phyloP scores from a whole-genome alignment of 108 stramenopile species.

The Skeletonema tropicum region DNA sequence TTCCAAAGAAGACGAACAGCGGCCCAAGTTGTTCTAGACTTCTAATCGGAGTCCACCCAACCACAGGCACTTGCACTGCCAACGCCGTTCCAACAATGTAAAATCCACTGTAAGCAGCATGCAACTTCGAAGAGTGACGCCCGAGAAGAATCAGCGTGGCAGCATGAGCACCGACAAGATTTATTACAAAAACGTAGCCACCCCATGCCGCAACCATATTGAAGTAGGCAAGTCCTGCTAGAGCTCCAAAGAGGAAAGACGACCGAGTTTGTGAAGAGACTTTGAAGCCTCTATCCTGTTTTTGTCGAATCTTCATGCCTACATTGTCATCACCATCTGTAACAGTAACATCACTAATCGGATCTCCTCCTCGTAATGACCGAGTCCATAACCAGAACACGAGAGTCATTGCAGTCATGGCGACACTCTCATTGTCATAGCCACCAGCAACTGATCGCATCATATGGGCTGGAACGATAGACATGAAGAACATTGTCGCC shows the following conservation, averaged over 20 bases:
- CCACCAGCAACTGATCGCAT: constrained; percentile 94
- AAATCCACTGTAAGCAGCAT: constrained; percentile 90
- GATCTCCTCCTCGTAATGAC: constrained; percentile 40
- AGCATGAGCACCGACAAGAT: constrained; percentile 93
- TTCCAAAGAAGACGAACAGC: constrained; percentile 70
- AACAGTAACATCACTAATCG: not conserved
- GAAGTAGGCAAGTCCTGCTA: constrained; percentile 78
- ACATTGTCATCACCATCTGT: constrained; percentile 10
- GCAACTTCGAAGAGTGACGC: constrained; percentile 83
- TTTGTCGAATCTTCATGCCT: constrained; percentile 20
- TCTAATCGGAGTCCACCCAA: constrained; percentile 84
- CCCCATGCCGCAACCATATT: constrained; percentile 99
- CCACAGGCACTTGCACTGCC: constrained; percentile 93
- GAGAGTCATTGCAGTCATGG: constrained; percentile 80
- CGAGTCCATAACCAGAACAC: constrained; percentile 92
- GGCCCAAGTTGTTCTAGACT: constrained; percentile 90
- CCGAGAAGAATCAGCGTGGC: constrained; percentile 76
- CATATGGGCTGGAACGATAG: constrained; percentile 81
- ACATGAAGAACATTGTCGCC: constrained; percentile 74
- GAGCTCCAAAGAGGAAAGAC: constrained; percentile 37
- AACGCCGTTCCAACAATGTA: constrained; percentile 90
- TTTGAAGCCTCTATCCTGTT: constrained; percentile 30
- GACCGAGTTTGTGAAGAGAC: constrained; percentile 11
- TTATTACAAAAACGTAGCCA: constrained; percentile 98
- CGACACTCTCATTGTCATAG: constrained; percentile 97